Conservation (phyloP, 1,139 yeast species). For the Saccharomyces hybrid region DNA sequence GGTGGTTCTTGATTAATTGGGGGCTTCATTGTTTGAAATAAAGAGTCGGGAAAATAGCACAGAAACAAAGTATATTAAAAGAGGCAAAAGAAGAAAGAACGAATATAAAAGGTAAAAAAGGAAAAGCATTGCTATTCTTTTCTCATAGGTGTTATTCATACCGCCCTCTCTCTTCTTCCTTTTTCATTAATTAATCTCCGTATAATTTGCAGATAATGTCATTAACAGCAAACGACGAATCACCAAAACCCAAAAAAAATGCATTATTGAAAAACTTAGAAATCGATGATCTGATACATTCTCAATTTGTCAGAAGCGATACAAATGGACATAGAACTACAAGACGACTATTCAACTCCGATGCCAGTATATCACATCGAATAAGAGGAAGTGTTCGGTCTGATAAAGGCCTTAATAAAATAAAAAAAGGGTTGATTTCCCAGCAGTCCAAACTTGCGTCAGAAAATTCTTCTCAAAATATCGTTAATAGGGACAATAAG, state of each 20-base stretch:
- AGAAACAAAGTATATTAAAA: not conserved
- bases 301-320: not conserved
- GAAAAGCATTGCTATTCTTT: not conserved
- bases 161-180: not conserved
- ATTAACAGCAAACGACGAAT: not conserved
- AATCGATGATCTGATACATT: not conserved
- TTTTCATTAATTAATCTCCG: not conserved
- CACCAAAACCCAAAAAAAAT: slow-evolving; percentile 11
- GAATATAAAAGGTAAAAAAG: not conserved
- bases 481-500: not conserved
- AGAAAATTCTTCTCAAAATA: not conserved
- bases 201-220: not conserved
- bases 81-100: not conserved
- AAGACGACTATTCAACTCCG: not conserved
- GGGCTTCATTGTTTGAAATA: not conserved
- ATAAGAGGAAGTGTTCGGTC: not conserved
- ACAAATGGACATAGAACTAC: not conserved
- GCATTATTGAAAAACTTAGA: slow-evolving; percentile 7
- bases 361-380: not conserved
- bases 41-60: not conserved
- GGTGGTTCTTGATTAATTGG: not conserved
- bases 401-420: not conserved
- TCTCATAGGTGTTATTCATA: not conserved
- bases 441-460: not conserved
- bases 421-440: not conserved